Base-by-base conservation (phyloP, 2,329 filamentous ascomycete species). In the Penicillium frequentans region DNA sequence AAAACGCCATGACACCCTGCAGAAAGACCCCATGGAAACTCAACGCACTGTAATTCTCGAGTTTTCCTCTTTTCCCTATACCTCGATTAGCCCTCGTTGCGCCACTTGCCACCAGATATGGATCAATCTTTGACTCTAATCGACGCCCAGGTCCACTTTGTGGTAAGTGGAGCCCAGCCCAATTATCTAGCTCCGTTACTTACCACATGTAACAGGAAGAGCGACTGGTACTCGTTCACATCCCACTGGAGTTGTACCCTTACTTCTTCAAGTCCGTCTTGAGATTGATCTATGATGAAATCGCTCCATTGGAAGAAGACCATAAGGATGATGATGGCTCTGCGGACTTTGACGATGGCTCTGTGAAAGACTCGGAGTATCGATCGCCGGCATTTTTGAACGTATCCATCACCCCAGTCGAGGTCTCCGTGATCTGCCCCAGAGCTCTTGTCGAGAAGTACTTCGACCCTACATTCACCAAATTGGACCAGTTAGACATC, bases 341-440 rank as follows among this genome's bases (percentile, higher is more conserved):
- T 3, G 29, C 33, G 39, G 75, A 75, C 46, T 62, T 74, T 10
- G 70, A 74, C 14, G 60, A 68, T 51, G 56, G 58, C 39, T 63
- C 67, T 49, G 52, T 64, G 46, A 44, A 64, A 43, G 48, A 53
- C 50, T 33, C 69, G 56, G 63, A 81, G 77, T 82, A 77, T 76
- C 16, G 79, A 73, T 79, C 80, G 70, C 89, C 95, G 75, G 86
- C 87, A 45, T 98, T 99, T 74, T 84, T 97, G 72, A 98, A 98
- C 74, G 87, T 99, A 65, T 96, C 91, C 61, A 84, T 98, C 68
- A 98, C 93, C 0, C 91, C 92, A 0, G 85, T 96, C 54, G 95
- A 97, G 75, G 96, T 91, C 77, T 96, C 92, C 4, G 84, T 99
- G 52, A 91, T 96, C 53, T 98, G 93, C 71, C 89, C 93, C 60